phyloP scores from a whole-genome alignment of 345 rosid species.

The Populus davidiana region DNA sequence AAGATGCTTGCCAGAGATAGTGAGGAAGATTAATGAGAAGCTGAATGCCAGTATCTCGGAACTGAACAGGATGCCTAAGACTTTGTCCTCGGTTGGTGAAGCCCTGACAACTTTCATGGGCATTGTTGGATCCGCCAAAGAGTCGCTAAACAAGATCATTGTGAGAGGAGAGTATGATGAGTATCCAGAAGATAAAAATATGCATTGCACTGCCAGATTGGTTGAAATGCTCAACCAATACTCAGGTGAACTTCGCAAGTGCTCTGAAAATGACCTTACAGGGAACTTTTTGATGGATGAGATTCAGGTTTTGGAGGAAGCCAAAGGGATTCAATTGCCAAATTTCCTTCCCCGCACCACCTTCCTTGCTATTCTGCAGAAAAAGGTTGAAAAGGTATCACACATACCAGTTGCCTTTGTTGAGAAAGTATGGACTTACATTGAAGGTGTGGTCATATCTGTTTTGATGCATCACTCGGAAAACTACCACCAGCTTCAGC shows the following conservation, averaged over 20 bases:
- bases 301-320: slow-evolving; percentile 32
- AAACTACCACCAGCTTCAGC: slow-evolving; percentile 25
- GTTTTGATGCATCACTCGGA: slow-evolving; percentile 20
- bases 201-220: too few species aligned
- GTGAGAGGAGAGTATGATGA: slow-evolving; percentile 46
- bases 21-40: slow-evolving; percentile 34
- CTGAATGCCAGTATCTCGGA: slow-evolving; percentile 4
- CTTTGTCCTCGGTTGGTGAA: slow-evolving; percentile 27
- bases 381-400: too few species aligned
- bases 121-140: slow-evolving; percentile 39
- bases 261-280: background rate
- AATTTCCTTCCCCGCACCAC: slow-evolving; percentile 34
- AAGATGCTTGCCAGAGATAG: slow-evolving; percentile 31
- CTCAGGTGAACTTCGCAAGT: background rate
- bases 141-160: slow-evolving; percentile 38
- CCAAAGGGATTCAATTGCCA: slow-evolving; percentile 31
- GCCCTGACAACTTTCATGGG: slow-evolving; percentile 40
- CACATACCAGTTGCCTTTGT: too few species aligned
- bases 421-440: too few species aligned
- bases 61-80: slow-evolving; percentile 30
- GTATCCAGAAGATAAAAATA: slow-evolving; percentile 3
- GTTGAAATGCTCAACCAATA: slow-evolving; percentile 26
- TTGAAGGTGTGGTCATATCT: background rate
- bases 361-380: too few species aligned
- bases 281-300: slow-evolving; percentile 25